Conservation (phyloP, 192 early-diverging fungal genomes). For the Funneliformis geosporum region DNA sequence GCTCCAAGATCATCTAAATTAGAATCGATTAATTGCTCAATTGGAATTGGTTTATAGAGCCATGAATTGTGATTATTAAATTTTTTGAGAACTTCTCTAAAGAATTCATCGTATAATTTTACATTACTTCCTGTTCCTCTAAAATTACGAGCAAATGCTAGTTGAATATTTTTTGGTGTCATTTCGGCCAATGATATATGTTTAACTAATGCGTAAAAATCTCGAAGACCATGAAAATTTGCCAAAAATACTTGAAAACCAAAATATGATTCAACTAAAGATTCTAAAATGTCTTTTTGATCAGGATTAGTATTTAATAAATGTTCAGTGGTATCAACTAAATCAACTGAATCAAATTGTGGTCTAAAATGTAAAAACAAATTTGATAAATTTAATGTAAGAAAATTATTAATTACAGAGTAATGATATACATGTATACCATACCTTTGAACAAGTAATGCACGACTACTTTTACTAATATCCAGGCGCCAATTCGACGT, state of each 20-base stretch:
- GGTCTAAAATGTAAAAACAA: neutral
- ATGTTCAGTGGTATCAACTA: neutral
- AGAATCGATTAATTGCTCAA: neutral
- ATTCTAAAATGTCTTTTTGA: neutral
- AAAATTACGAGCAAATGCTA: conserved; percentile 27
- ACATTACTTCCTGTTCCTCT: neutral
- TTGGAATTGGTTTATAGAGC: neutral
- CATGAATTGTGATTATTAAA: neutral
- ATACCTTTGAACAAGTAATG: conserved; percentile 14
- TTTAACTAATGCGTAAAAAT: too few species aligned
- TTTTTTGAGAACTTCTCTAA: neutral
- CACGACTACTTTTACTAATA: conserved; percentile 27
- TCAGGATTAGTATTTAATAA: neutral
- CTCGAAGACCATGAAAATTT: conserved; percentile 30
- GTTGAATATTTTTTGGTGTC: neutral
- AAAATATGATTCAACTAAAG: neutral
- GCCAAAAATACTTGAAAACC: neutral
- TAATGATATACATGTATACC: neutral
- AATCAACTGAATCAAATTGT: too few species aligned
- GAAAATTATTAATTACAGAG: neutral
- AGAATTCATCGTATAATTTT: conserved; percentile 3
- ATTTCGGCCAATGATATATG: neutral
- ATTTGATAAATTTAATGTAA: too few species aligned
- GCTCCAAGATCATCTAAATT: conserved; percentile 16
- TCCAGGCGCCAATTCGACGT: conserved; percentile 29